These are phyloP conservation scores for Penicillium corylophilum DNA, from an alignment of 2,329 filamentous ascomycete species.

Conservation along the genomic window DNA sequence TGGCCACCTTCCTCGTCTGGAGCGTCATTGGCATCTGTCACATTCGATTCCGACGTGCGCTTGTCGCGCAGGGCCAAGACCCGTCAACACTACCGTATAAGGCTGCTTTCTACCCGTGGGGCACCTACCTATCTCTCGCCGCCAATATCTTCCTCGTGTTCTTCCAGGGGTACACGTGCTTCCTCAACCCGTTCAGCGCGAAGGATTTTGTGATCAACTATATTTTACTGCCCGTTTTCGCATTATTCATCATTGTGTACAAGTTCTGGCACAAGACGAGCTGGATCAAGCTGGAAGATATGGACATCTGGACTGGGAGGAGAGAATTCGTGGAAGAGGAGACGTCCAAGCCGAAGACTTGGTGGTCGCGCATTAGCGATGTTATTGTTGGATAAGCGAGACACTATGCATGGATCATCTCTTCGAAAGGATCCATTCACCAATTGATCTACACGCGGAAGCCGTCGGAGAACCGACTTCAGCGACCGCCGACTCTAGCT, in stretches of 20 bases:
- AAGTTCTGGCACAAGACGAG: slow-evolving; percentile 46
- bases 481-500: background rate
- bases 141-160: slow-evolving; percentile 53
- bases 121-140: slow-evolving; percentile 48
- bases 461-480: background rate
- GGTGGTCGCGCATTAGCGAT: slow-evolving; percentile 21
- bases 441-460: background rate
- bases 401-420: background rate
- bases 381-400: slow-evolving; percentile 25
- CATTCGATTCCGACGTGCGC: slow-evolving; percentile 43
- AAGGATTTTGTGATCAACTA: slow-evolving; percentile 57
- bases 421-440: background rate
- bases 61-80: slow-evolving; percentile 37
- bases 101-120: slow-evolving; percentile 52
- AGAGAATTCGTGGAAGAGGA: slow-evolving; percentile 23
- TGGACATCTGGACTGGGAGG: slow-evolving; percentile 42
- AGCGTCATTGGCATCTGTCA: slow-evolving; percentile 43
- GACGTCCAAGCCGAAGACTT: slow-evolving; percentile 3
- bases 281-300: slow-evolving; percentile 37
- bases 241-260: slow-evolving; percentile 47
- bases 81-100: slow-evolving; percentile 48
- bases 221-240: slow-evolving; percentile 54
- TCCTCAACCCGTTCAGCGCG: slow-evolving; percentile 50
- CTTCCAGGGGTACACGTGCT: slow-evolving; percentile 55
- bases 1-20: slow-evolving; percentile 44